phyloP scores from a whole-genome alignment of 1,284 basidiomycete species.

The Cystobasidium pallidum region DNA sequence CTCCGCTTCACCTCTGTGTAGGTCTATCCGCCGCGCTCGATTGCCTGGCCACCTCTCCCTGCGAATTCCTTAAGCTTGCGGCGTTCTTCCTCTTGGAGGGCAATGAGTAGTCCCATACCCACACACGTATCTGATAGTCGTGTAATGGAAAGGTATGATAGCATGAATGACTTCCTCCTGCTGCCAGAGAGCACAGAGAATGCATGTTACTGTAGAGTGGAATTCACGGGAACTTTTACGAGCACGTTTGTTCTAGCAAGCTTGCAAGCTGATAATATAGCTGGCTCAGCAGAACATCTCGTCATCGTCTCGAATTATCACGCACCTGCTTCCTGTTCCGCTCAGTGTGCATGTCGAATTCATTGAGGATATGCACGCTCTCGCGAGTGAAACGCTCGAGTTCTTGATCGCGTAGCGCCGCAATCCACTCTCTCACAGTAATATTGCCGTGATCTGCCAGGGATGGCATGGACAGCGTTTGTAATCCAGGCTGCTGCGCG shows the following conservation, averaged over 20 bases:
- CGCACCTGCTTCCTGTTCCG: not conserved
- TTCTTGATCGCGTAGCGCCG: not conserved
- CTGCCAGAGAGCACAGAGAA: too few relatives aligned
- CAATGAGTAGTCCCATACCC: too few relatives aligned
- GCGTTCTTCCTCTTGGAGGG: too few relatives aligned
- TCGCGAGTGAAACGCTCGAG: not conserved
- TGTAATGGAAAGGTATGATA: too few relatives aligned
- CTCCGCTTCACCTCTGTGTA: too few relatives aligned
- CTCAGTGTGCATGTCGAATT: not conserved
- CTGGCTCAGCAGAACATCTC: not conserved
- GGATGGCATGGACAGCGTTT: not conserved
- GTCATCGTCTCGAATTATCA: not conserved
- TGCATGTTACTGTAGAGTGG: too few relatives aligned
- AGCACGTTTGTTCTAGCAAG: not conserved
- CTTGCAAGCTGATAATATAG: not conserved
- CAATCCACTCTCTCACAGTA: not conserved
- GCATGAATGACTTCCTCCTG: too few relatives aligned
- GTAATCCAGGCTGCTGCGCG: not conserved
- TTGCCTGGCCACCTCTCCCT: too few relatives aligned
- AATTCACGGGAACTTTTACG: too few relatives aligned
- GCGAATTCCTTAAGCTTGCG: too few relatives aligned
- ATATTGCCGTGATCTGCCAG: not conserved
- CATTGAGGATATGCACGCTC: not conserved
- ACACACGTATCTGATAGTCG: too few relatives aligned
- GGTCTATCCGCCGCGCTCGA: too few relatives aligned